Evolutionary conservation across 345 rosid genomes (phyloP), one percentile per base, ranked within the genome.

Genomic region (Hibiscus syriacus): DNA sequence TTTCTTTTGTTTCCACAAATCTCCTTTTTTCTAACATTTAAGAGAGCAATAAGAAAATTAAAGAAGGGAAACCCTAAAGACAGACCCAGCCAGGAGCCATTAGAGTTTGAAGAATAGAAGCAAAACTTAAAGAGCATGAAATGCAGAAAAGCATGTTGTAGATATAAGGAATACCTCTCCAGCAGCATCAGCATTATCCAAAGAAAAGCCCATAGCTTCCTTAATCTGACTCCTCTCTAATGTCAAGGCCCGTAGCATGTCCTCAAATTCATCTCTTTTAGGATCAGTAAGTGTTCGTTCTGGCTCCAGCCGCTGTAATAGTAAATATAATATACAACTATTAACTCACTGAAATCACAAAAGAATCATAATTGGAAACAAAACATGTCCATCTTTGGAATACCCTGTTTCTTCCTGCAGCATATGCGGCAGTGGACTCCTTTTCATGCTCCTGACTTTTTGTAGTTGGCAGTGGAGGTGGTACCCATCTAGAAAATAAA

Each of bases 141-240:
- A 14, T 5, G 17, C 25, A 39, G 2, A 14, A 7, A 12, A 25
- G 55, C 14, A 46, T 45, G 36, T 39, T 16, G 58, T 20, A 23
- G 27, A 23, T 54, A 54, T 2, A 39, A 55, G 63, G 38, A 68
- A 39, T 68, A 95, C 99, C 92, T 95, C 99, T 78, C 99, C 98
- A 5, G 99, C 99, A 67, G 99, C 99, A 80, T 95, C 99, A 74
- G 97, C 97, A 80, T 95, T 92, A 79, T 95, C 97, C 80, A 95
- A 71, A 54, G 98, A 79, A 64, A 95, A 95, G 56, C 98, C 98
- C 98, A 95, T 95, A 54, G 98, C 96, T 67, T 88, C 92, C 81
- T 88, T 95, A 78, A 95, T 90, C 80, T 79, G 96, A 78, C 81
- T 92, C 83, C 98, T 92, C 76, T 95, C 99, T 75, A 95, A 76